A percentile compares a stretch with the other conserved stretches of the same genome.
Conservation (phyloP, 306 rosid genomes). For the Rosa rugosa region DNA sequence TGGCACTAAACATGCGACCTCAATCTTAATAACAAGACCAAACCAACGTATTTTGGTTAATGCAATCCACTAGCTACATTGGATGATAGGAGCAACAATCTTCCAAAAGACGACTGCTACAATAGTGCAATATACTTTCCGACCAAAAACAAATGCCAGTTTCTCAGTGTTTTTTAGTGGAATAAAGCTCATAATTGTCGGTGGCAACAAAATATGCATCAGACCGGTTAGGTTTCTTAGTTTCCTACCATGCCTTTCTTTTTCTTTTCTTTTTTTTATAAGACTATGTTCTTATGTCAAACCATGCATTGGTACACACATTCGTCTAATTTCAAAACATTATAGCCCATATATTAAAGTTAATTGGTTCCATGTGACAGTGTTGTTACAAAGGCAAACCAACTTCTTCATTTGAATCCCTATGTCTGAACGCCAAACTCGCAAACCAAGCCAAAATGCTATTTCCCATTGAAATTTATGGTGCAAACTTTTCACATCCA, state of each 20-base stretch:
- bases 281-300: background rate
- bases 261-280: background rate
- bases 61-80: too few species aligned
- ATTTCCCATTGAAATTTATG: background rate
- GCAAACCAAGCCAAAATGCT: background rate
- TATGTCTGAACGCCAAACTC: background rate
- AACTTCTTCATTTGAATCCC: conserved; percentile 11
- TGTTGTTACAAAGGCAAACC: conserved; percentile 8
- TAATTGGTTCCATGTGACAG: conserved; percentile 4
- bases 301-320: background rate
- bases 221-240: background rate
- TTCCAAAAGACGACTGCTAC: background rate
- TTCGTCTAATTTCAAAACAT: background rate
- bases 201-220: background rate
- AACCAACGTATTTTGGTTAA: too few species aligned
- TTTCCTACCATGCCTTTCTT: background rate
- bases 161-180: background rate
- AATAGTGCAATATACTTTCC: background rate
- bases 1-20: too few species aligned
- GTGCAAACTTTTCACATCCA: background rate
- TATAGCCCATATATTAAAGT: background rate
- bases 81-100: too few species aligned
- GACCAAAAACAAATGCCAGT: background rate
- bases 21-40: too few species aligned
- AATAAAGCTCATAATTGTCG: background rate